These are phyloP conservation scores for Russula olivacea DNA, from an alignment of 768 basidiomycete genomes.

Conservation along the genomic window DNA sequence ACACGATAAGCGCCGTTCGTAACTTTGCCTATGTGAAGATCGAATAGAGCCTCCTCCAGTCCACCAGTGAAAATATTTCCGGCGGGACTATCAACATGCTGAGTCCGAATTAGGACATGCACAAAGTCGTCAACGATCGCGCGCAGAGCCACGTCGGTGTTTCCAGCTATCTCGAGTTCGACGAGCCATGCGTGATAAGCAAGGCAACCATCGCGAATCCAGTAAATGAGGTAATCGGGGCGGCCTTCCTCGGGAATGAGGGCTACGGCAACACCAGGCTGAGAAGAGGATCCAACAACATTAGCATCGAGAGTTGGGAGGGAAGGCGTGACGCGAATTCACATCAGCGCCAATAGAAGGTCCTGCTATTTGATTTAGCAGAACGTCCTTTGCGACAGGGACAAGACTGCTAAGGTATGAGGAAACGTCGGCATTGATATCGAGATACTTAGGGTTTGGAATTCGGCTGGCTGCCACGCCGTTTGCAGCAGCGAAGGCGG, in stretches of 20 bases:
- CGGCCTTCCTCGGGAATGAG: conserved; percentile 3
- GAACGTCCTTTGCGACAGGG: conserved; percentile 8
- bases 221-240: conserved; percentile 11
- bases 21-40: neutral
- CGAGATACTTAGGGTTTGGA: neutral
- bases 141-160: conserved; percentile 2
- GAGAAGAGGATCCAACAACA: neutral
- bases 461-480: neutral
- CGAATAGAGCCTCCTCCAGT: conserved; percentile 16
- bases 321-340: neutral
- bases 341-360: conserved; percentile 12
- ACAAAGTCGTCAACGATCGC: conserved; percentile 10
- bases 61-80: conserved; percentile 8
- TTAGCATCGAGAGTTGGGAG: neutral
- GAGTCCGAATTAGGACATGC: conserved; percentile 4
- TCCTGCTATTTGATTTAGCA: conserved; percentile 2
- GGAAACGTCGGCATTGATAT: neutral
- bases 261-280: conserved; percentile 15
- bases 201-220: conserved; percentile 14
- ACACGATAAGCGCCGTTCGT: neutral
- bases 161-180: conserved; percentile 2
- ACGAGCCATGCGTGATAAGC: conserved; percentile 6
- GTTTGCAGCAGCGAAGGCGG: conserved; percentile 1
- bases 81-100: conserved; percentile 5
- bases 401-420: neutral